These are phyloP conservation scores for Aspergillus avenaceus DNA, from an alignment of 495 filamentous ascomycete genomes.

Conservation along the genomic window DNA sequence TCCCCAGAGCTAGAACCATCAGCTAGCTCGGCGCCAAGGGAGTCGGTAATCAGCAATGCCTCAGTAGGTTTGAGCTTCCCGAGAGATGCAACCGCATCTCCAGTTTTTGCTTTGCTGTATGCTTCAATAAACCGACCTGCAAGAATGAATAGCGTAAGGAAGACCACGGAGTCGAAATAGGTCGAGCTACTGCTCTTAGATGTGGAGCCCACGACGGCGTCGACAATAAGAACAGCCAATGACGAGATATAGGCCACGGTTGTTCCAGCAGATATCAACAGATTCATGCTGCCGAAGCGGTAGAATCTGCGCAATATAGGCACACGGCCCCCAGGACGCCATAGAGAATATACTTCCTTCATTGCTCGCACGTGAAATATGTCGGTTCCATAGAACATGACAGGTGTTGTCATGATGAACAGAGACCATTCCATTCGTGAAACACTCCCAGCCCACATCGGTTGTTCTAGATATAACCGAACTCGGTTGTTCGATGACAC, in stretches of 20 bases:
- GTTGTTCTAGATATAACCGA: constrained; percentile 61
- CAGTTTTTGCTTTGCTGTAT: constrained; percentile 88
- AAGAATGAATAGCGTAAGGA: constrained; percentile 88
- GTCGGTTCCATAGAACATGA: constrained; percentile 86
- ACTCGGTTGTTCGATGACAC: constrained; percentile 53
- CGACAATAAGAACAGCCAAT: constrained; percentile 70
- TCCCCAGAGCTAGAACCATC: constrained; percentile 1
- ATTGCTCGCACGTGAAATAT: constrained; percentile 76
- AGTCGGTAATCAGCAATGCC: constrained; percentile 59
- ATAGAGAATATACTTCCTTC: constrained; percentile 75
- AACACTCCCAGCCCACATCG: constrained; percentile 68
- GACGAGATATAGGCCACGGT: constrained; percentile 85
- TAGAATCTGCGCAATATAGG: constrained; percentile 78
- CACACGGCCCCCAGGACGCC: constrained; percentile 73
- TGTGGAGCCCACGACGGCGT: constrained; percentile 44
- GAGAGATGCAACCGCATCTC: constrained; percentile 79
- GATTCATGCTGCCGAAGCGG: constrained; percentile 95
- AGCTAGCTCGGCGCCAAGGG: not conserved
- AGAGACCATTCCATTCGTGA: constrained; percentile 77
- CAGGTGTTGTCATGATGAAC: constrained; percentile 81
- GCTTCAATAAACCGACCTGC: constrained; percentile 78
- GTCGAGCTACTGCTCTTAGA: constrained; percentile 50
- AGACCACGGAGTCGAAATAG: constrained; percentile 94
- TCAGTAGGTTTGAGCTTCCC: constrained; percentile 76
- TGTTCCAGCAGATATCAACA: constrained; percentile 85